Percentiles rank a stretch among this genome's conserved stretches.
Conservation (phyloP, 192 early-diverging fungal species). For the Entomortierella chlamydospora region DNA sequence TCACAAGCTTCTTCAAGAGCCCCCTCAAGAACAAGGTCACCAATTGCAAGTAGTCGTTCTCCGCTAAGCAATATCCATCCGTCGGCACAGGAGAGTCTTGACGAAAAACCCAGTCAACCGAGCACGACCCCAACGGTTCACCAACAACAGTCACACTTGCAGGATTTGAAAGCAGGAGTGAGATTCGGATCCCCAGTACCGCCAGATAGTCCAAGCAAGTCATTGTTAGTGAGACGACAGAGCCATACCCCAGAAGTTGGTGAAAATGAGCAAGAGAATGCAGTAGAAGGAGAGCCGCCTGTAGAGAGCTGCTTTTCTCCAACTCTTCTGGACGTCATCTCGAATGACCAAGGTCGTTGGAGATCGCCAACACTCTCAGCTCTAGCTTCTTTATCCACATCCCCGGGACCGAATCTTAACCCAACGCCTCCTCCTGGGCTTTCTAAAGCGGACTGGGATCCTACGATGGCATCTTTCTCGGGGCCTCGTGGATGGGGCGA, state of each 20-base stretch:
- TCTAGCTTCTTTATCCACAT: conserved; percentile 4
- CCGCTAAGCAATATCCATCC: too few relatives aligned
- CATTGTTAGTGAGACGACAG: too few relatives aligned
- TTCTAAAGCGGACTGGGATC: too few relatives aligned
- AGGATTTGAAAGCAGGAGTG: neutral
- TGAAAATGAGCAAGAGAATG: neutral
- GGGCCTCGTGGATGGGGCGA: neutral
- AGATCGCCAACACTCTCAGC: conserved; percentile 42
- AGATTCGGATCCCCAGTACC: neutral
- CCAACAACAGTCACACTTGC: too few relatives aligned
- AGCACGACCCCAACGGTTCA: too few relatives aligned
- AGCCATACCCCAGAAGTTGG: too few relatives aligned
- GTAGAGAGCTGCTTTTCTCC: neutral
- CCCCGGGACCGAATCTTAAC: neutral
- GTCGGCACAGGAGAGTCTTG: neutral
- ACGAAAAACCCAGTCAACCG: neutral
- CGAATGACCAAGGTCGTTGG: conserved; percentile 42
- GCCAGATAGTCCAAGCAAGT: neutral
- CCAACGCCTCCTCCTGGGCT: neutral
- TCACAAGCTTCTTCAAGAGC: neutral
- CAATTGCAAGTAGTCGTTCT: neutral
- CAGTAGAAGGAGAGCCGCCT: neutral
- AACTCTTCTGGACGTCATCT: neutral
- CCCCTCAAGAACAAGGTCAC: neutral
- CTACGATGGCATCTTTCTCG: too few relatives aligned